Percentiles rank a stretch among this genome's conserved stretches.
Evolutionary conservation across 73 alveolate species (phyloP).

Genomic region (Symbiodinium pilosum): DNA sequence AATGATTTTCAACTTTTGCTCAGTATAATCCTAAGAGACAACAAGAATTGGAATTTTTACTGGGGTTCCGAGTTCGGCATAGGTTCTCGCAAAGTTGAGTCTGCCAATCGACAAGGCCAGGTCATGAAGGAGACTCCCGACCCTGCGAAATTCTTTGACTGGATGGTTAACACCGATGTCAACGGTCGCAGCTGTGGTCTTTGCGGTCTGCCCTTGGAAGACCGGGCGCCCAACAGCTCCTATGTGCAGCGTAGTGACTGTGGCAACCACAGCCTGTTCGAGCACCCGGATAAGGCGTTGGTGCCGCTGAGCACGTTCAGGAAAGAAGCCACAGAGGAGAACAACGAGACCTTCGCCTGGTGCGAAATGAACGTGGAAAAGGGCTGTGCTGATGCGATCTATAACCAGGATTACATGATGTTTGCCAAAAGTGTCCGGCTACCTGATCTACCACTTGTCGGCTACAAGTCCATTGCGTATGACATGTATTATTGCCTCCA

Average conservation of each 20-base stretch:
- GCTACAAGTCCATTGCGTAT: no score
- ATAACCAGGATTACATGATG: not conserved
- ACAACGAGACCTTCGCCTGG: no score
- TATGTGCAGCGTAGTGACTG: conserved; percentile 26
- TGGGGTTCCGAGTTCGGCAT: no score
- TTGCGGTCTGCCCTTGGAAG: conserved; percentile 9
- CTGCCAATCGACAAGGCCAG: no score
- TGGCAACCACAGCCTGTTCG: conserved; percentile 27
- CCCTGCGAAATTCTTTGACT: no score
- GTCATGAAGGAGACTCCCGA: no score
- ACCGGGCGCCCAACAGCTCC: not conserved
- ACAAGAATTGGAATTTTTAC: no score
- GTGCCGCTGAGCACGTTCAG: conserved; percentile 1
- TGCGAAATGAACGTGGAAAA: conserved; percentile 26
- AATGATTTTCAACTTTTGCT: no score
- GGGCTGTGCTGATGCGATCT: conserved; percentile 30
- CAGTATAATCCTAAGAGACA: no score
- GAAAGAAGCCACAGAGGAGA: not conserved
- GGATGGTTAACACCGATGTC: no score
- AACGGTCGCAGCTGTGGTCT: conserved; percentile 13
- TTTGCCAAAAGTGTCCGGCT: not conserved
- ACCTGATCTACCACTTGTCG: not conserved
- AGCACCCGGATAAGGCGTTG: not conserved
- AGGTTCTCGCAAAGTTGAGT: no score
- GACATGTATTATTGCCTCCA: not conserved